Base-by-base conservation (phyloP, 352 stramenopile species). In the Pythium rhizo-oryzae region DNA sequence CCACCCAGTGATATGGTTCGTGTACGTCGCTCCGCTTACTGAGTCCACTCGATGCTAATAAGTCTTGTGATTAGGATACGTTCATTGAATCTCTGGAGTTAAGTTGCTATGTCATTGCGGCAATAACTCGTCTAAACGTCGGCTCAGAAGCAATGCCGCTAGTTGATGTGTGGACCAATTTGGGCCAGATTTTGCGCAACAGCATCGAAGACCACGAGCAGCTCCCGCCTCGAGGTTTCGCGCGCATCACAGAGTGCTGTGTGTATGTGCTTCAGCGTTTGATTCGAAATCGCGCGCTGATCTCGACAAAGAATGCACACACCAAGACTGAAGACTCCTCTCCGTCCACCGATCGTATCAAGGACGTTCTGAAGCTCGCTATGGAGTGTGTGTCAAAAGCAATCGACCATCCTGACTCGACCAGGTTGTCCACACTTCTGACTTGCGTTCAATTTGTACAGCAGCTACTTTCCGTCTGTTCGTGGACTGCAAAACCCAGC, bases 71-170 rank as follows among this genome's bases (percentile, higher is more conserved):
- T 2, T 28, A 85, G 75, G 68, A 76, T 28, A 75, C 76, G 15
- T 80, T 74, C 19, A 46, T 59, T 5, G 75, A 81, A 30, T 73
- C 75, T 9, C 52, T 85, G 25, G 68, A 85, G 58, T 19, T 75
- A 8, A 76, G 66, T 33, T 82, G 78, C 35, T 75, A 65, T 64
- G 59, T 85, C 1, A 53, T 83, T 19, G 75, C 69, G 16, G 63
- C 71, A 24, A 59, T 85, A 19, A 52, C 75, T 4, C 71, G 43
- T 5, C 52, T 73, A 15, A 76, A 71, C 19, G 9, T 59, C 3
- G 37, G 71, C 2, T 39, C 62, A 0, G 8, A 23, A 35, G 46
- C 41, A 5, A 53, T 81, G 56, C 62, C 62, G 8, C 46, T 76
- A 13, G 58, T 66, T 19, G 44, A 61, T 16, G 54, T 62, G 16